Evolutionary conservation across 2,329 filamentous ascomycete genomes (phyloP).

Genomic region (Fusarium incarnatum): DNA sequence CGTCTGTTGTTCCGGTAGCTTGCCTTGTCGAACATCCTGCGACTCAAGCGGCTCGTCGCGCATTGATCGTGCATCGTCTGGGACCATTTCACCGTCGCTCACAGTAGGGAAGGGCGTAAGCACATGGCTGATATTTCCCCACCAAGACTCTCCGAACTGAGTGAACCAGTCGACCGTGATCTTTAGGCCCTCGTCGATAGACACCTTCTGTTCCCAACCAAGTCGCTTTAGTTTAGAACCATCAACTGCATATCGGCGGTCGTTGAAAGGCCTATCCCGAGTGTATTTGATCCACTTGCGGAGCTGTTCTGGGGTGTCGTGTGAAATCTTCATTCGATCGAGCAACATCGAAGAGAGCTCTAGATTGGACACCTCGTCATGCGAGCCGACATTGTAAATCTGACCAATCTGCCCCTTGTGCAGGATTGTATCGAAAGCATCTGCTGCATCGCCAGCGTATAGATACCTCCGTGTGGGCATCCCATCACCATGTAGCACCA

Average conservation of each 20-base stretch:
- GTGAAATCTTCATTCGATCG: constrained; percentile 67
- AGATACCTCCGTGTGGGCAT: constrained; percentile 80
- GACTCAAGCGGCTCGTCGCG: constrained; percentile 50
- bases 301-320: constrained; percentile 64
- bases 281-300: constrained; percentile 78
- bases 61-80: constrained; percentile 56
- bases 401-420: constrained; percentile 80
- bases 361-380: constrained; percentile 81
- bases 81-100: constrained; percentile 65
- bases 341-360: constrained; percentile 75
- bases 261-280: constrained; percentile 82
- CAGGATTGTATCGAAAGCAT: constrained; percentile 86
- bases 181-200: constrained; percentile 71
- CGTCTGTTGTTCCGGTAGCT: constrained; percentile 23
- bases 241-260: constrained; percentile 78
- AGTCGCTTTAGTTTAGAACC: constrained; percentile 74
- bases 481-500: constrained; percentile 82
- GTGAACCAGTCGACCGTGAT: constrained; percentile 78
- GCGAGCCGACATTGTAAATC: constrained; percentile 85
- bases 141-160: constrained; percentile 74
- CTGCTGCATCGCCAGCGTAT: constrained; percentile 81
- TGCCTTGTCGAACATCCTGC: constrained; percentile 38
- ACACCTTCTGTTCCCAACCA: constrained; percentile 76
- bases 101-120: constrained; percentile 76
- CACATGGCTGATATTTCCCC: constrained; percentile 77